phyloP scores from a whole-genome alignment of 139 green algal genomes.

The Ettlia oleoabundans region DNA sequence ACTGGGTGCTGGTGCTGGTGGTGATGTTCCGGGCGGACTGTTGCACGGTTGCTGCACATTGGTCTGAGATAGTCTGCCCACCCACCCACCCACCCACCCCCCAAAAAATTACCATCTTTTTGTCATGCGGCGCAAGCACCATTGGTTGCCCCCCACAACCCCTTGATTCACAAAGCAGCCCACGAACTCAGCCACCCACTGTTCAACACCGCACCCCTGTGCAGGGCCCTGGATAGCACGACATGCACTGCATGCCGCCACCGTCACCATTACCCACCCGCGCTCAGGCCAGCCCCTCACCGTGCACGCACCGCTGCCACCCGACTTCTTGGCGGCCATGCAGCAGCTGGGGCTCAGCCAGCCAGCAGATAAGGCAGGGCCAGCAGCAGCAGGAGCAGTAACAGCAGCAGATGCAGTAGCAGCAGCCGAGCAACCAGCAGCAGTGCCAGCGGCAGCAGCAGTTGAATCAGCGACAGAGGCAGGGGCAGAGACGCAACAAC shows the following conservation, averaged over 20 bases:
- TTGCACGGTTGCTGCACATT: too few relatives aligned
- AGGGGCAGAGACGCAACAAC: too few relatives aligned
- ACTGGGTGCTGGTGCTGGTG: too few relatives aligned
- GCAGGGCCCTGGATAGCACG: slow-evolving; percentile 66
- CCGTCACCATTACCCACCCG: slow-evolving; percentile 59
- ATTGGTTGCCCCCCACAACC: too few relatives aligned
- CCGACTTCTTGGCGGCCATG: slow-evolving; percentile 61
- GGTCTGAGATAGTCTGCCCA: too few relatives aligned
- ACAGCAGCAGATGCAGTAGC: background rate
- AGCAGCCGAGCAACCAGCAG: background rate
- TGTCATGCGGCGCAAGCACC: too few relatives aligned
- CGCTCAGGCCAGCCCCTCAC: slow-evolving; percentile 43
- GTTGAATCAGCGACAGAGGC: background rate
- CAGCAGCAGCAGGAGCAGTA: background rate
- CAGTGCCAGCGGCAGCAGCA: background rate
- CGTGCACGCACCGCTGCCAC: slow-evolving; percentile 63
- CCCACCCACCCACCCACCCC: too few relatives aligned
- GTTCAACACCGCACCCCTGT: background rate
- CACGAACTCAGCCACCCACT: background rate
- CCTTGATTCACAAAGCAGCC: too few relatives aligned
- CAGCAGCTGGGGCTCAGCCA: slow-evolving; percentile 48
- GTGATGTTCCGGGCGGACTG: too few relatives aligned
- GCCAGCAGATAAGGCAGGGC: background rate
- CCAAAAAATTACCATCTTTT: too few relatives aligned
- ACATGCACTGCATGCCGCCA: slow-evolving; percentile 74